A percentile compares a stretch with the other conserved stretches of the same genome.
phyloP scores from a whole-genome alignment of 352 stramenopile genomes.

The Phytopythium kandeliae region DNA sequence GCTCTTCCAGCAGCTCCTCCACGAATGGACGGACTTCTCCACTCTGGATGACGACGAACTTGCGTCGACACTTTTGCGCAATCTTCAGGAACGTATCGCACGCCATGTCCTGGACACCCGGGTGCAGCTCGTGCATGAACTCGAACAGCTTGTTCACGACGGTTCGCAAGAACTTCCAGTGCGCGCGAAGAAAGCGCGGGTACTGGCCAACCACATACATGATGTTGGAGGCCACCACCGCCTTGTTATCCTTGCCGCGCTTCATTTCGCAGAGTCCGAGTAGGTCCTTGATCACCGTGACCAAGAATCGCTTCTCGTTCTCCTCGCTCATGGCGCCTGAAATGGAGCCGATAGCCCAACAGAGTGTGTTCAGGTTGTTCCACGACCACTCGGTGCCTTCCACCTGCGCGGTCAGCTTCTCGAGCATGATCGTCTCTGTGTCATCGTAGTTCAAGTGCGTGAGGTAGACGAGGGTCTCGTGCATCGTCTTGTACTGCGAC shows the following conservation, averaged over 20 bases:
- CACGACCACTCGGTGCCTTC: slow-evolving; percentile 89
- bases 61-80: slow-evolving; percentile 94
- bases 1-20: slow-evolving; percentile 93
- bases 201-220: slow-evolving; percentile 99
- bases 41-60: slow-evolving; percentile 97
- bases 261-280: slow-evolving; percentile 98
- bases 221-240: slow-evolving; percentile 99
- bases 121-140: slow-evolving; percentile 99
- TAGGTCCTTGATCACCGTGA: slow-evolving; percentile 99
- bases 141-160: slow-evolving; percentile 99
- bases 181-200: slow-evolving; percentile 97
- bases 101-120: slow-evolving; percentile 99
- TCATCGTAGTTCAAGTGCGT: slow-evolving; percentile 99
- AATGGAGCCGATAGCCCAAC: slow-evolving; percentile 99
- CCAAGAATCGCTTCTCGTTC: slow-evolving; percentile 99
- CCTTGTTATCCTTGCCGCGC: slow-evolving; percentile 99
- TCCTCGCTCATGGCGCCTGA: slow-evolving; percentile 98
- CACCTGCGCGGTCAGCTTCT: slow-evolving; percentile 94
- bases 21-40: slow-evolving; percentile 95
- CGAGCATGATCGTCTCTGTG: slow-evolving; percentile 99
- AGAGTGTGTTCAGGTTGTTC: slow-evolving; percentile 99
- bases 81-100: slow-evolving; percentile 99
- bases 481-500: slow-evolving; percentile 99
- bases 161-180: slow-evolving; percentile 99
- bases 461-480: slow-evolving; percentile 98